phyloP scores from a whole-genome alignment of 768 basidiomycete genomes.

The Cystofilobasidium capitatum region DNA sequence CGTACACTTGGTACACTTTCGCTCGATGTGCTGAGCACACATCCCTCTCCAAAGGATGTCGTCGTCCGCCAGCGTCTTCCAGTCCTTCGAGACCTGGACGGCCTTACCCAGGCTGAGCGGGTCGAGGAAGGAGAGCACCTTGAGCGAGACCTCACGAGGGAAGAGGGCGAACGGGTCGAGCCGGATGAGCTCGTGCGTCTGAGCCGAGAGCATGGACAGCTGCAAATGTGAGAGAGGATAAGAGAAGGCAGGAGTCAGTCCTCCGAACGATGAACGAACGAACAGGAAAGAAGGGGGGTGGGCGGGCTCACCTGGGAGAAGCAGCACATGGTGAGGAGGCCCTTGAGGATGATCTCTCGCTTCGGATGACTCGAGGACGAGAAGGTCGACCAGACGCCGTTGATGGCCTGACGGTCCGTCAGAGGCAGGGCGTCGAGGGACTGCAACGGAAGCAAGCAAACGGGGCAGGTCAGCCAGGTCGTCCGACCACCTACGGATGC shows the following conservation, averaged over 20 bases:
- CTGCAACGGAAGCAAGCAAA: constrained; percentile 42
- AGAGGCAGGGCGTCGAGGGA: constrained; percentile 80
- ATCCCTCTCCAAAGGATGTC: constrained; percentile 91
- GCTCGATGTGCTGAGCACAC: constrained; percentile 96
- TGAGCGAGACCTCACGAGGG: constrained; percentile 80
- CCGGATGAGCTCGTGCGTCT: constrained; percentile 81
- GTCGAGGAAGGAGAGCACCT: constrained; percentile 77
- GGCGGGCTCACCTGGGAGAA: constrained; percentile 45
- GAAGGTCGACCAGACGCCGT: constrained; percentile 90
- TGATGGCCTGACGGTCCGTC: constrained; percentile 76
- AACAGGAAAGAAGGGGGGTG: neutral
- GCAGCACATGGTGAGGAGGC: constrained; percentile 97
- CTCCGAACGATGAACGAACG: neutral
- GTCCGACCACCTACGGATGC: neutral
- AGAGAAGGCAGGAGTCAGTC: no score
- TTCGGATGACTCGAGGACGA: constrained; percentile 85
- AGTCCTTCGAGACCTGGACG: constrained; percentile 74
- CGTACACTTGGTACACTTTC: constrained; percentile 80
- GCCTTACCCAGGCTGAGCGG: constrained; percentile 87
- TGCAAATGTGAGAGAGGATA: constrained; percentile 50
- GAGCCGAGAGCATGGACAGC: constrained; percentile 86
- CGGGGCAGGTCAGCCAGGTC: constrained; percentile 9
- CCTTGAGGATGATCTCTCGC: constrained; percentile 86
- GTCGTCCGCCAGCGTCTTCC: constrained; percentile 86
- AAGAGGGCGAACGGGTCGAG: constrained; percentile 88